Evolutionary conservation across 805 yeast genomes (phyloP).

Genomic region (Pichia sporocuriosa): DNA sequence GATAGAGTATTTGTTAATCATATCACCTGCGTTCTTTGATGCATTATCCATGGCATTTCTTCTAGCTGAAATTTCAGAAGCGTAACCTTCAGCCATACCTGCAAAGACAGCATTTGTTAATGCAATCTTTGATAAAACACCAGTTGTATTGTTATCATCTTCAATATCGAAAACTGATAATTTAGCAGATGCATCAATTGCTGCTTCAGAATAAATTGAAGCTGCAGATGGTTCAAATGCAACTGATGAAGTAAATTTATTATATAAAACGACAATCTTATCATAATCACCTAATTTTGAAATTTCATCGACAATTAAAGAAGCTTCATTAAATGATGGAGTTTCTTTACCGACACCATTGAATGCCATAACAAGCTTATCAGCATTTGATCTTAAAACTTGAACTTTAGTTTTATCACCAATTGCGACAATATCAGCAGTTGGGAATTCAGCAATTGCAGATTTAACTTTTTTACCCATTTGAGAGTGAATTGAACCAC

Average conservation of each 20-base stretch:
- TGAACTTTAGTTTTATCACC: slow-evolving; percentile 95
- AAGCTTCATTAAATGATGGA: slow-evolving; percentile 87
- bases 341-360: slow-evolving; percentile 95
- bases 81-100: slow-evolving; percentile 97
- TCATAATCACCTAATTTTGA: slow-evolving; percentile 62
- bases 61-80: slow-evolving; percentile 96
- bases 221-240: slow-evolving; percentile 78
- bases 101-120: slow-evolving; percentile 83
- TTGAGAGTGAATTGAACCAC: slow-evolving; percentile 98
- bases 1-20: slow-evolving; percentile 93
- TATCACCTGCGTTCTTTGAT: slow-evolving; percentile 98
- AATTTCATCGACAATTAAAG: slow-evolving; percentile 83
- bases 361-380: slow-evolving; percentile 65
- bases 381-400: slow-evolving; percentile 73
- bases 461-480: slow-evolving; percentile 81
- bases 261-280: slow-evolving; percentile 75
- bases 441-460: slow-evolving; percentile 54
- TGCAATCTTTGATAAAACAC: slow-evolving; percentile 71
- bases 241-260: slow-evolving; percentile 81
- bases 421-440: slow-evolving; percentile 73
- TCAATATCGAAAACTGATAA: slow-evolving; percentile 76
- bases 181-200: slow-evolving; percentile 80
- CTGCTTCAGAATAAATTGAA: slow-evolving; percentile 59
- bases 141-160: slow-evolving; percentile 60
- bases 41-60: slow-evolving; percentile 99